Base-by-base conservation (phyloP, 2,329 filamentous ascomycete genomes). In the Aureobasidium sp. region DNA sequence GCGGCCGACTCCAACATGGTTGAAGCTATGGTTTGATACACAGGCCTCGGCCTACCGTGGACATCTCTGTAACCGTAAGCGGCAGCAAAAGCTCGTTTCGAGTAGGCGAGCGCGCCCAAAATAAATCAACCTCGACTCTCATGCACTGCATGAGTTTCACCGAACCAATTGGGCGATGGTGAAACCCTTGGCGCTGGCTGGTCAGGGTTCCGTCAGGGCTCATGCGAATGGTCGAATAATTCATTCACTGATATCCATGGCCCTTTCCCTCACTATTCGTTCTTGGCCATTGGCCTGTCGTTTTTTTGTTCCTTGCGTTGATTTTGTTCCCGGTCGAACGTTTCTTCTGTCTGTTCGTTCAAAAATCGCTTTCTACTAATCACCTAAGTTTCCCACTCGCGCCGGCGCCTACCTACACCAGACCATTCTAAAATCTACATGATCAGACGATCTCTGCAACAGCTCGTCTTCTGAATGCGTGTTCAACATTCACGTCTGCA, bases 391-490 rank as follows among this genome's bases (percentile, higher is more conserved):
- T 34, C 20, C 27, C 29, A 17, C 5, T 12, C 17, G 45, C 36
- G 34, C 57, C 56, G 22, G 45, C 44, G 45, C 57, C 25, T 42
- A 34, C 45, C 25, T 42, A 34, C n/a, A 48, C 36, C 22, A 37
- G 12, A 20, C 34, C 45, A 15, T 25, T 39, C 20, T 17, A 47
- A 22, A 17, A n/a, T 47, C 22, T 29, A 58, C 55, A 58, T 37
- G 27, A 59, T 49, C 56, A 57, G 53, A 25, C 25, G 39, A 57
- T 47, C 53, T 57, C 34, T 45, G 53, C 39, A 22, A 34, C 9
- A 45, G 22, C 1, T 31, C 8, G 14, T 29, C 22, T 29, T 27
- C 9, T 39, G 55, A 39, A 37, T 58, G 55, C 55, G 48, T 58
- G 55, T 48, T 39, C 7, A 20, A 17, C 29, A 48, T 37, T 14